Conservation (phyloP, 129 eudicot species). For the Escallonia rubra region DNA sequence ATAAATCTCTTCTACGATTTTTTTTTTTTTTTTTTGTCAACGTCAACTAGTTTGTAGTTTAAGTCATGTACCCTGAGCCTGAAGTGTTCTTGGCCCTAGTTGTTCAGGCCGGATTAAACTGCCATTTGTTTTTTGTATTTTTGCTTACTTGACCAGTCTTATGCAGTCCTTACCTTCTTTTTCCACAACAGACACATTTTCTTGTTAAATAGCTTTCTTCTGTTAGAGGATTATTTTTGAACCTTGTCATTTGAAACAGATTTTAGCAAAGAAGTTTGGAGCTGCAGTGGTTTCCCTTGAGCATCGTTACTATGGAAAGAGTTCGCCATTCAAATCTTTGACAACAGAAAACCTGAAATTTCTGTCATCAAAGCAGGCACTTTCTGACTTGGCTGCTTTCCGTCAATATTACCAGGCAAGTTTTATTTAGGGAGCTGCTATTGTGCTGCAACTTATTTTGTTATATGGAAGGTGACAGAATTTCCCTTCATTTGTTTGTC, state of each 20-base stretch:
- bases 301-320: slow-evolving; percentile 94
- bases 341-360: slow-evolving; percentile 71
- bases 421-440: neutral
- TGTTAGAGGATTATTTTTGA: slow-evolving; percentile 4
- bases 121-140: no score
- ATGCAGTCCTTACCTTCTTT: neutral
- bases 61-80: no score
- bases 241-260: slow-evolving; percentile 30
- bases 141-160: neutral
- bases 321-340: slow-evolving; percentile 75
- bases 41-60: no score
- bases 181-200: neutral
- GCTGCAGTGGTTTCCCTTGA: slow-evolving; percentile 91
- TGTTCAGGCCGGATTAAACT: no score
- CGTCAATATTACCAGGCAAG: slow-evolving; percentile 91
- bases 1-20: no score
- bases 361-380: slow-evolving; percentile 95
- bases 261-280: slow-evolving; percentile 91
- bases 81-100: no score
- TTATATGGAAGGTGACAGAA: no score
- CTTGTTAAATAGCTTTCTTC: neutral
- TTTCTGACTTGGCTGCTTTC: slow-evolving; percentile 90
- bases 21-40: no score
- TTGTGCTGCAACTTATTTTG: no score
- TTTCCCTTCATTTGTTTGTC: no score